Conservation (phyloP, 306 rosid genomes). For the Biancaea sappan region DNA sequence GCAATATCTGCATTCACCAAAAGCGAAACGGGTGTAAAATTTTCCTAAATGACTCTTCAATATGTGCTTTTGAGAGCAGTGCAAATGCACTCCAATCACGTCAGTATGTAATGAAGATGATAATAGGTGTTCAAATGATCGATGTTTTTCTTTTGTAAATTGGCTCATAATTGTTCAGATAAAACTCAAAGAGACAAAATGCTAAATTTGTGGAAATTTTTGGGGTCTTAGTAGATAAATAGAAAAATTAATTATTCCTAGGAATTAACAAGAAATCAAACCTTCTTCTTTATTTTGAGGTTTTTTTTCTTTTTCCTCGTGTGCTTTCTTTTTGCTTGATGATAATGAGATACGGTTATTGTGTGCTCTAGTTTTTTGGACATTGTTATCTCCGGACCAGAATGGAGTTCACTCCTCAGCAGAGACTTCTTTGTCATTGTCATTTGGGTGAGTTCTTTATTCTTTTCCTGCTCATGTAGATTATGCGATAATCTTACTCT, state of each 20-base stretch:
- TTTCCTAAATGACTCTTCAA: neutral
- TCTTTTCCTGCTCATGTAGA: neutral
- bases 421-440: slow-evolving; percentile 73
- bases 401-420: slow-evolving; percentile 62
- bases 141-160: neutral
- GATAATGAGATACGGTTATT: slow-evolving; percentile 29
- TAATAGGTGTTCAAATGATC: neutral
- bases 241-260: slow-evolving; percentile 9
- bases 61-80: neutral
- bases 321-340: slow-evolving; percentile 3
- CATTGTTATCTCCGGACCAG: slow-evolving; percentile 68
- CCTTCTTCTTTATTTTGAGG: neutral
- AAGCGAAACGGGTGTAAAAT: slow-evolving; percentile 4
- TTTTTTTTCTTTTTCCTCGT: neutral
- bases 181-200: neutral
- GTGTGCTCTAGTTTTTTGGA: slow-evolving; percentile 65
- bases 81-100: neutral
- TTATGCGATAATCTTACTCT: neutral
- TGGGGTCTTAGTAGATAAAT: neutral
- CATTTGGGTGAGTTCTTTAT: slow-evolving; percentile 61
- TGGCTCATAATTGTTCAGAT: neutral
- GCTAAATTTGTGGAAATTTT: neutral
- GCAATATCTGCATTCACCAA: neutral
- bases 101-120: neutral
- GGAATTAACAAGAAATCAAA: neutral